Evolutionary conservation across 768 basidiomycete genomes (phyloP).

Genomic region (Lyophyllum decastes): DNA sequence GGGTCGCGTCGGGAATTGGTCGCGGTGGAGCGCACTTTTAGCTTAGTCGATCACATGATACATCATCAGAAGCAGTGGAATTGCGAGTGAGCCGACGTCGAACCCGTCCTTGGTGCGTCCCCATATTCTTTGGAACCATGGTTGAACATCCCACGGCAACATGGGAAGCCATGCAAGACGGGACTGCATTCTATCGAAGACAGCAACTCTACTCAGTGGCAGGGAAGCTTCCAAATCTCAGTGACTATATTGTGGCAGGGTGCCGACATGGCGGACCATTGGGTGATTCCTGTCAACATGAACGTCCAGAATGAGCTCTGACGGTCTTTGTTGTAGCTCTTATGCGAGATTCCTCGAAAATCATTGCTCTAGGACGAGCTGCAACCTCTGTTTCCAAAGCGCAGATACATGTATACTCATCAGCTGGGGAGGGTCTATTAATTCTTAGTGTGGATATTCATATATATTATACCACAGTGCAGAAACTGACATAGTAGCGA

Average conservation of each 20-base stretch:
- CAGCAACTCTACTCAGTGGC: slow-evolving; percentile 83
- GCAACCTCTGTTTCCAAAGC: slow-evolving; percentile 64
- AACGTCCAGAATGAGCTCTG: not conserved
- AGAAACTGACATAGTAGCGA: slow-evolving; percentile 14
- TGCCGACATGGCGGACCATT: slow-evolving; percentile 89
- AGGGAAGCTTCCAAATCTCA: slow-evolving; percentile 76
- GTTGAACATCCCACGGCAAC: slow-evolving; percentile 73
- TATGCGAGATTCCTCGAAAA: slow-evolving; percentile 81
- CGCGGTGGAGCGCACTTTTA: too few relatives aligned
- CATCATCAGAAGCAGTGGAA: not conserved
- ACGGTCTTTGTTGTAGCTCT: slow-evolving; percentile 53
- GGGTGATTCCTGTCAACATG: slow-evolving; percentile 47
- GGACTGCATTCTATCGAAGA: slow-evolving; percentile 83
- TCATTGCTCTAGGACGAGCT: slow-evolving; percentile 68
- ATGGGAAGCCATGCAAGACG: slow-evolving; percentile 93
- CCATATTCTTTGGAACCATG: slow-evolving; percentile 28
- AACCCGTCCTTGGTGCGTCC: not conserved
- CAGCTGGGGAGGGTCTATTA: slow-evolving; percentile 74
- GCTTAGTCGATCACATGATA: not conserved
- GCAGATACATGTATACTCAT: slow-evolving; percentile 86
- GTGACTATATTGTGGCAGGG: slow-evolving; percentile 78
- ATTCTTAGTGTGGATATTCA: slow-evolving; percentile 69
- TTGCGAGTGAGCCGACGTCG: not conserved
- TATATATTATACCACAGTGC: slow-evolving; percentile 15
- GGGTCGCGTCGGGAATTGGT: not conserved